Evolutionary conservation across 495 filamentous ascomycete species (phyloP), one percentile per base, ranked within the genome.

Genomic region (Ramalina peruviana): DNA sequence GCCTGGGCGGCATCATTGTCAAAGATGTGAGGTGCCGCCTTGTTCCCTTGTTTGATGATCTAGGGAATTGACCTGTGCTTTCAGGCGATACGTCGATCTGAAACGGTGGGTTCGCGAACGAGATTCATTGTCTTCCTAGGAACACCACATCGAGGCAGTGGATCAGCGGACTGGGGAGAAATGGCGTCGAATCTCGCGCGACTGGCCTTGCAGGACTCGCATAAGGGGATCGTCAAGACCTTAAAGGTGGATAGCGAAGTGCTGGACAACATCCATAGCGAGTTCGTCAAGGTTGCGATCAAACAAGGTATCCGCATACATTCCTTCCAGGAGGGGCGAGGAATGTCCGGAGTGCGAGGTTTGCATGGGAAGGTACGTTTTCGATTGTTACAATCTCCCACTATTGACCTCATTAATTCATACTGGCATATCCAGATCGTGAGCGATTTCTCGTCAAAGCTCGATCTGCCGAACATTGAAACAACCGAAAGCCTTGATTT

Each of bases 1-100:
- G 66, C 49, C 54, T 73, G 12, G 71, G 71, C 13, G 67, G 71
- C 0, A 57, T 73, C 25, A 57, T 73, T 4, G 65, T 71, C 43
- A 67, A 69, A 49, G 66, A 73, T 59, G 70, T 71, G 55, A 40
- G 50, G 40, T 26, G 16, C 33, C 6, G 17, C 10, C 17, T 11
- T 17, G 20, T 17, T 27, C 27, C 38, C 27, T 16, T 6, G 43
- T 9, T 16, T 50, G 12, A 26, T 40, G 16, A 37, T 1, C 41
- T n/a, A 44, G 15, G n/a, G 25, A 23, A 15, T 19, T 51, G 27
- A 44, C 40, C 25, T 3, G 17, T 21, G 20, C 23, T 48, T 37
- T 20, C 43, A 67, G 61, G 63, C 59, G 10, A 51, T 68, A 12
- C 50, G 42, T 21, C 48, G 61, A 59, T 70, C 64, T 30, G 43